These are phyloP conservation scores for Tripterygium wilfordii DNA, from an alignment of 177 flowering plant species.

Conservation along the genomic window DNA sequence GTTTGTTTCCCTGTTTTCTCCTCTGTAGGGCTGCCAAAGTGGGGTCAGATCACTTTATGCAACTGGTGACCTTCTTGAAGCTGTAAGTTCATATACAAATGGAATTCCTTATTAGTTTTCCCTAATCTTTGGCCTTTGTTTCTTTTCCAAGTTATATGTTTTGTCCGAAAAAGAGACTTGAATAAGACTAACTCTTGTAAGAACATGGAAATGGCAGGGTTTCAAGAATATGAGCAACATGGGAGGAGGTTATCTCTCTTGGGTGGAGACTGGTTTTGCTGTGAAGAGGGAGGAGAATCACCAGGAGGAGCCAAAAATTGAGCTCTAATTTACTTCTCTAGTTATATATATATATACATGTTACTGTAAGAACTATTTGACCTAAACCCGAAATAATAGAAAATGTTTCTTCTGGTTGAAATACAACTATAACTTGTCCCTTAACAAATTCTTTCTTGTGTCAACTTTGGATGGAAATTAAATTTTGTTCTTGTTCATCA, in stretches of 20 bases:
- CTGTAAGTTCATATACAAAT: slow-evolving; percentile 37
- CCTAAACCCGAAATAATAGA: no score
- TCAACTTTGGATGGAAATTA: no score
- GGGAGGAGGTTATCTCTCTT: slow-evolving; percentile 78
- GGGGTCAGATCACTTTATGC: slow-evolving; percentile 78
- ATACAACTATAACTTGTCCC: no score
- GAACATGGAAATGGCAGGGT: slow-evolving; percentile 40
- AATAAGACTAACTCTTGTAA: no score
- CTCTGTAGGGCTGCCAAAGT: slow-evolving; percentile 84
- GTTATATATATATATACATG: no score
- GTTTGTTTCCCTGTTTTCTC: no score
- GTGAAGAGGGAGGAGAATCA: slow-evolving; percentile 21
- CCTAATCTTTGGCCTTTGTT: not conserved
- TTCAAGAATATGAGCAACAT: slow-evolving; percentile 67
- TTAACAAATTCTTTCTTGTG: no score
- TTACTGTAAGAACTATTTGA: no score
- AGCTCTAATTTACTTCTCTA: slow-evolving; percentile 3
- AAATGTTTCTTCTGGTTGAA: no score
- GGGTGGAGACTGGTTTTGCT: slow-evolving; percentile 55
- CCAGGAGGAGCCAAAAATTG: slow-evolving; percentile 2
- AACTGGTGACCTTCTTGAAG: slow-evolving; percentile 48
- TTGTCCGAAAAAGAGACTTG: no score
- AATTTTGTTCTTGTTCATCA: no score
- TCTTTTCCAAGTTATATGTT: not conserved
- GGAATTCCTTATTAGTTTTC: not conserved